A percentile compares a stretch with the other conserved stretches of the same genome.
Evolutionary conservation across 352 stramenopile species (phyloP).

Genomic region (Phytophthora syringae): DNA sequence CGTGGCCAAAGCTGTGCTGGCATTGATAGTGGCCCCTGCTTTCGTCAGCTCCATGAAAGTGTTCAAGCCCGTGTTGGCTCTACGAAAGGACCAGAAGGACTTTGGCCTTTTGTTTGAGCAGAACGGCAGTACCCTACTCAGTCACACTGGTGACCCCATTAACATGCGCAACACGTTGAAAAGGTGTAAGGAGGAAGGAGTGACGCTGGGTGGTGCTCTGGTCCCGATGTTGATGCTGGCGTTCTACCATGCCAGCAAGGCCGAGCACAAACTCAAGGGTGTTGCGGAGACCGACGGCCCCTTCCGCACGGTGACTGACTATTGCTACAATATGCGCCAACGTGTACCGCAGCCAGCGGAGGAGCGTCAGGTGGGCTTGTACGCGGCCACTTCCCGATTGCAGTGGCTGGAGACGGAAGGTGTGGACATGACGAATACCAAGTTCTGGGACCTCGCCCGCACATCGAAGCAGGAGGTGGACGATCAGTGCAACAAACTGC

Average conservation of each 20-base stretch:
- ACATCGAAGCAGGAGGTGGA: slow-evolving; percentile 39
- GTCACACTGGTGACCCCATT: slow-evolving; percentile 36
- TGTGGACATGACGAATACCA: slow-evolving; percentile 42
- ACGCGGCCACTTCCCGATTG: slow-evolving; percentile 49
- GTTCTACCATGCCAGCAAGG: slow-evolving; percentile 51
- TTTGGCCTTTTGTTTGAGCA: slow-evolving; percentile 39
- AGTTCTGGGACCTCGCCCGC: slow-evolving; percentile 67
- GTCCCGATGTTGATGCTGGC: slow-evolving; percentile 53
- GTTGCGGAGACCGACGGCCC: slow-evolving; percentile 22
- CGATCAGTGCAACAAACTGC: slow-evolving; percentile 31
- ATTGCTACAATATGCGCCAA: slow-evolving; percentile 60
- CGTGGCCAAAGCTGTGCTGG: slow-evolving; percentile 33
- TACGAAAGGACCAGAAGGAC: slow-evolving; percentile 51
- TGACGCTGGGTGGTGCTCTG: slow-evolving; percentile 50
- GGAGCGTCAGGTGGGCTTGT: slow-evolving; percentile 55
- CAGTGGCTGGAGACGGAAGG: slow-evolving; percentile 53
- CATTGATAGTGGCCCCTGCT: slow-evolving; percentile 23
- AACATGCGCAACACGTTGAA: slow-evolving; percentile 53
- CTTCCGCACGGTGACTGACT: slow-evolving; percentile 51
- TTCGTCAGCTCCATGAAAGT: slow-evolving; percentile 57
- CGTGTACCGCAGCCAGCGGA: slow-evolving; percentile 20
- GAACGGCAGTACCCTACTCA: slow-evolving; percentile 56
- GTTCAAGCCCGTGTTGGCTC: slow-evolving; percentile 49
- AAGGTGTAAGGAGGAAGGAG: slow-evolving; percentile 50
- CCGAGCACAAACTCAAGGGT: slow-evolving; percentile 37